Percentiles rank a stretch among this genome's conserved stretches.
These are phyloP conservation scores for Tulasnella sp. DNA, from an alignment of 768 basidiomycete genomes.

Conservation along the genomic window DNA sequence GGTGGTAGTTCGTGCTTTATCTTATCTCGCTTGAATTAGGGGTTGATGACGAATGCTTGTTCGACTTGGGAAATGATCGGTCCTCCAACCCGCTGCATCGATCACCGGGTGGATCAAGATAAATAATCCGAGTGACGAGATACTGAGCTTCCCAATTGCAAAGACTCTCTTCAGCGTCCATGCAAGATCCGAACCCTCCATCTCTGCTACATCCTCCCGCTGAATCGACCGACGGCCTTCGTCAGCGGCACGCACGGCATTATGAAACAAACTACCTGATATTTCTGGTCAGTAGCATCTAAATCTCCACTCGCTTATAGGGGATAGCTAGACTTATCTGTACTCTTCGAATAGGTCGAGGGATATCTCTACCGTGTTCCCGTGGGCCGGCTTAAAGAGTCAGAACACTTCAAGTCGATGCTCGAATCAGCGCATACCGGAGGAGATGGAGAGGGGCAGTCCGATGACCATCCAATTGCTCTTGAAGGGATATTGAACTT, in stretches of 20 bases:
- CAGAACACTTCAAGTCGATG: constrained; percentile 11
- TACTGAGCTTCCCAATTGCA: no score
- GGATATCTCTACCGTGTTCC: background rate
- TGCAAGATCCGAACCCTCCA: background rate
- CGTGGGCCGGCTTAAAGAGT: background rate
- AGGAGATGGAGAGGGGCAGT: background rate
- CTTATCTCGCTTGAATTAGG: no score
- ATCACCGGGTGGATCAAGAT: background rate
- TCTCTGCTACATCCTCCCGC: background rate
- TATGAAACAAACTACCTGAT: background rate
- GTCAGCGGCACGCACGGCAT: background rate
- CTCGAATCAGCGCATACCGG: background rate
- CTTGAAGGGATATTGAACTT: background rate
- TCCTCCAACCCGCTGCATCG: no score
- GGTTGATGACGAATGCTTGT: no score
- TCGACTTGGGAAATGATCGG: no score
- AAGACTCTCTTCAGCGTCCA: background rate
- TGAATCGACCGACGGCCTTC: background rate
- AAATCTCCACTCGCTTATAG: background rate
- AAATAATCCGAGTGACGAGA: no score
- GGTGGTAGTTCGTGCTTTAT: no score
- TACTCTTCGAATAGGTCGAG: background rate
- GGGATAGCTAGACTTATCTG: background rate
- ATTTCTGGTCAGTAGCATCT: background rate
- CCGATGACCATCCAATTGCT: background rate